A percentile compares a stretch with the other conserved stretches of the same genome.
phyloP scores from a whole-genome alignment of 2,329 filamentous ascomycete species.

The Thielaviopsis populi region DNA sequence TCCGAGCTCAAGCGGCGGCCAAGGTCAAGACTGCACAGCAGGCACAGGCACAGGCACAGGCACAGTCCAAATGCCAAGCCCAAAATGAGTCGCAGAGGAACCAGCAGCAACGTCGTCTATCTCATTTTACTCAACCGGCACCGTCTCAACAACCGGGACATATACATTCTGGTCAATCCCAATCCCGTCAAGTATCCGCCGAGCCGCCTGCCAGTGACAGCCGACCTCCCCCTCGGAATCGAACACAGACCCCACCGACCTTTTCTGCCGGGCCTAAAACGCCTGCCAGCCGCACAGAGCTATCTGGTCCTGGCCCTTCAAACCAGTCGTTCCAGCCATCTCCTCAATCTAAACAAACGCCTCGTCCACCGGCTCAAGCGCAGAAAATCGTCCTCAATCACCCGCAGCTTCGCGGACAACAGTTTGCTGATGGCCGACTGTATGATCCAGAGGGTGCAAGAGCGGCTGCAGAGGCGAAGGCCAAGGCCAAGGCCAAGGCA shows the following conservation, averaged over 20 bases:
- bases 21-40: not conserved
- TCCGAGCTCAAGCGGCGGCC: not conserved
- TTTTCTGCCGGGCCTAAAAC: not conserved
- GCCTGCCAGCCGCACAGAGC: not conserved
- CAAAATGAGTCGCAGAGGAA: not conserved
- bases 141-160: not conserved
- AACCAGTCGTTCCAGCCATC: not conserved
- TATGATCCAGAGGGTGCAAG: not conserved
- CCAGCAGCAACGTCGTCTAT: not conserved
- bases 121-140: not conserved
- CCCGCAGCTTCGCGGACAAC: not conserved
- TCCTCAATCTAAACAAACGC: not conserved
- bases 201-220: not conserved
- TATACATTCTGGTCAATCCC: not conserved
- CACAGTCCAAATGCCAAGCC: not conserved
- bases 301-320: not conserved
- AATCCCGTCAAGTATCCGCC: not conserved
- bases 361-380: not conserved
- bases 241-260: not conserved
- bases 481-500: not conserved
- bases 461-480: not conserved
- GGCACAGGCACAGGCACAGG: not conserved
- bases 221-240: not conserved
- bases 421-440: not conserved
- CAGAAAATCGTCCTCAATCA: not conserved